These are phyloP conservation scores for Draba incana DNA, from an alignment of 345 rosid genomes.

Conservation along the genomic window DNA sequence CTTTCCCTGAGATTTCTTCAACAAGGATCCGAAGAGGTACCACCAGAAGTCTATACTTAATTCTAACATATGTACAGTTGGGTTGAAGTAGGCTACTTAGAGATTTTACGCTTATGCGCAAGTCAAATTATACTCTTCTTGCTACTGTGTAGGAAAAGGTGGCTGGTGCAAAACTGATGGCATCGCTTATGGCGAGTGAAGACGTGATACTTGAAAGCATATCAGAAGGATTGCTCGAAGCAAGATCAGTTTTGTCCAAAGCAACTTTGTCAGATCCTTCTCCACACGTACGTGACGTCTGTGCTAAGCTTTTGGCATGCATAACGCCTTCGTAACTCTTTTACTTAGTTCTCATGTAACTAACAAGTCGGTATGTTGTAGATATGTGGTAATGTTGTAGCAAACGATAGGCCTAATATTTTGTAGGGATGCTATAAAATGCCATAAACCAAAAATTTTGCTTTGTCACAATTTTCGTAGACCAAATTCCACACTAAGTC, in stretches of 20 bases:
- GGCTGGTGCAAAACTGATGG: conserved; percentile 80
- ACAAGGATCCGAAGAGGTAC: conserved; percentile 73
- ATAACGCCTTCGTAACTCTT: conserved; percentile 45
- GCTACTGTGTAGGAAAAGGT: conserved; percentile 67
- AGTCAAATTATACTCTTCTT: conserved; percentile 1
- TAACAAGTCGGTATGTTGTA: conserved; percentile 6
- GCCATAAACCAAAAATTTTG: too few species aligned
- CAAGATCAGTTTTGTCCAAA: conserved; percentile 60
- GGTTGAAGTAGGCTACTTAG: conserved; percentile 12
- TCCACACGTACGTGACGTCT: conserved; percentile 53
- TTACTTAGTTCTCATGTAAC: conserved; percentile 15
- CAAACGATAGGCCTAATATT: conserved; percentile 3
- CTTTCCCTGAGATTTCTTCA: conserved; percentile 63
- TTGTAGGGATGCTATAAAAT: too few species aligned
- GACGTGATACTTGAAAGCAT: conserved; percentile 65
- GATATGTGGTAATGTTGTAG: conserved; percentile 7
- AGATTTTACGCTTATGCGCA: conserved; percentile 7
- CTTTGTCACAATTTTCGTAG: too few species aligned
- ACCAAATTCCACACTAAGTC: not conserved
- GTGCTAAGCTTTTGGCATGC: conserved; percentile 65
- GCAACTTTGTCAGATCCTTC: conserved; percentile 64
- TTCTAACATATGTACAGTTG: not conserved
- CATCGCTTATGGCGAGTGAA: conserved; percentile 87
- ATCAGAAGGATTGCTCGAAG: conserved; percentile 70
- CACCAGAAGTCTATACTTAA: conserved; percentile 18